phyloP scores from a whole-genome alignment of 139 green algal genomes.

The Chlorella sp. region DNA sequence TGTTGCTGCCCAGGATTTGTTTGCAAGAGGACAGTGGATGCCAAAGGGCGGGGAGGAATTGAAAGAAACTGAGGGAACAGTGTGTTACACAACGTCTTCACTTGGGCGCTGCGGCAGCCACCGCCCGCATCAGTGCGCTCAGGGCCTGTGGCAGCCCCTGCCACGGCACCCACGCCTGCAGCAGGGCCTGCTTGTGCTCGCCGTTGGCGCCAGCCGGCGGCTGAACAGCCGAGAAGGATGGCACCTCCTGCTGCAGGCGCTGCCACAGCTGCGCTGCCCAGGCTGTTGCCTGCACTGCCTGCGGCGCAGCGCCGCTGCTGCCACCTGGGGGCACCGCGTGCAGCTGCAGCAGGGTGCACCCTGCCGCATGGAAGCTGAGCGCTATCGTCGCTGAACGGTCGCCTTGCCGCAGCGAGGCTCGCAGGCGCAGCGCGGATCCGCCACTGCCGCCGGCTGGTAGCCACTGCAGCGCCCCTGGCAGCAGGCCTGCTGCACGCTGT shows the following conservation, averaged over 20 bases:
- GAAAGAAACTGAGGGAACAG: too few relatives aligned
- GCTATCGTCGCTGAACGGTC: background rate
- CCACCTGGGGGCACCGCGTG: background rate
- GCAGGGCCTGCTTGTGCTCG: background rate
- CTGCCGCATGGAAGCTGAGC: slow-evolving; percentile 14
- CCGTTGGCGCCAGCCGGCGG: background rate
- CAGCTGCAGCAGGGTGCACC: slow-evolving; percentile 23
- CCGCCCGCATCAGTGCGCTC: background rate
- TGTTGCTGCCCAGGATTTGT: too few relatives aligned
- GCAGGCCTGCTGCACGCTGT: slow-evolving; percentile 19
- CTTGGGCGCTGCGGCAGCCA: background rate
- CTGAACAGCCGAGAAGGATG: background rate
- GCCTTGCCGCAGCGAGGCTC: slow-evolving; percentile 17
- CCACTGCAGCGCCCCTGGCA: slow-evolving; percentile 11
- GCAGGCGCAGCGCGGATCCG: slow-evolving; percentile 24
- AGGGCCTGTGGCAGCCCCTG: background rate
- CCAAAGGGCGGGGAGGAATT: too few relatives aligned
- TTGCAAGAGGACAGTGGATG: too few relatives aligned
- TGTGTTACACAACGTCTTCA: too few relatives aligned
- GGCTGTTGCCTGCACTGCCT: too few relatives aligned
- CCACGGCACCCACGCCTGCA: slow-evolving; percentile 13
- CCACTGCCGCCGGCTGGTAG: background rate
- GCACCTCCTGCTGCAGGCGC: slow-evolving; percentile 1
- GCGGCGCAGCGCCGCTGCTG: too few relatives aligned
- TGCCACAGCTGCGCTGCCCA: slow-evolving; percentile 16